Evolutionary conservation across 208 protist genomes (phyloP).

Genomic region (Sergeia podlipaevii): DNA sequence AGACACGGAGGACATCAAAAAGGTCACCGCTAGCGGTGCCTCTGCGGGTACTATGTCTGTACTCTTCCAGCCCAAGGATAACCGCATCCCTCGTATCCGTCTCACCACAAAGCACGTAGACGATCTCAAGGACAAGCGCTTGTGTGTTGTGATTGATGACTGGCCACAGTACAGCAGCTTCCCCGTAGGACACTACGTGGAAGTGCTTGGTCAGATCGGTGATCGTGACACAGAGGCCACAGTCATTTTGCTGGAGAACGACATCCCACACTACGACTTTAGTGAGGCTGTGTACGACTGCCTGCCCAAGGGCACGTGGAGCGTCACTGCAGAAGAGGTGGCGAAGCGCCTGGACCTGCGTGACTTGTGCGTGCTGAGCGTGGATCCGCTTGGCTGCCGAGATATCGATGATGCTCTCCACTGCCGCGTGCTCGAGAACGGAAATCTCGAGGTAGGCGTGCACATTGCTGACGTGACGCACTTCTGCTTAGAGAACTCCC

Average conservation of each 20-base stretch:
- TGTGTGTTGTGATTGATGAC: slow-evolving; percentile 94
- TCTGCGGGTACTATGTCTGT: slow-evolving; percentile 64
- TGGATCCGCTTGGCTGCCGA: slow-evolving; percentile 95
- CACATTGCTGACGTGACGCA: slow-evolving; percentile 98
- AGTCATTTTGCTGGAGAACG: slow-evolving; percentile 94
- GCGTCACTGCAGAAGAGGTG: slow-evolving; percentile 69
- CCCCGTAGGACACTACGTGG: slow-evolving; percentile 93
- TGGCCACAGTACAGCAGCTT: slow-evolving; percentile 90
- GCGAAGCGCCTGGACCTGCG: slow-evolving; percentile 81
- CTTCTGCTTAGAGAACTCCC: slow-evolving; percentile 91
- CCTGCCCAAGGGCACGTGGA: slow-evolving; percentile 86
- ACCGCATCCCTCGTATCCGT: slow-evolving; percentile 86
- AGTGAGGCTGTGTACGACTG: slow-evolving; percentile 88
- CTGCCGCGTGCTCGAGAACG: slow-evolving; percentile 72
- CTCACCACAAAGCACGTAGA: slow-evolving; percentile 74
- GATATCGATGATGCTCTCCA: slow-evolving; percentile 91
- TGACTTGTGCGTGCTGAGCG: slow-evolving; percentile 84
- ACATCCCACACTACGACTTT: slow-evolving; percentile 91
- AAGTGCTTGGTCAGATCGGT: slow-evolving; percentile 91
- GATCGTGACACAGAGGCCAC: slow-evolving; percentile 93
- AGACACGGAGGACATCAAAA: slow-evolving; percentile 64
- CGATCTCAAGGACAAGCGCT: slow-evolving; percentile 85
- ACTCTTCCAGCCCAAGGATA: slow-evolving; percentile 87
- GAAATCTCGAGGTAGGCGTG: slow-evolving; percentile 93
- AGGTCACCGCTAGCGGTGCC: slow-evolving; percentile 14